A percentile compares a stretch with the other conserved stretches of the same genome.
Conservation (phyloP, 306 rosid genomes). For the Oemleria cerasiformis region DNA sequence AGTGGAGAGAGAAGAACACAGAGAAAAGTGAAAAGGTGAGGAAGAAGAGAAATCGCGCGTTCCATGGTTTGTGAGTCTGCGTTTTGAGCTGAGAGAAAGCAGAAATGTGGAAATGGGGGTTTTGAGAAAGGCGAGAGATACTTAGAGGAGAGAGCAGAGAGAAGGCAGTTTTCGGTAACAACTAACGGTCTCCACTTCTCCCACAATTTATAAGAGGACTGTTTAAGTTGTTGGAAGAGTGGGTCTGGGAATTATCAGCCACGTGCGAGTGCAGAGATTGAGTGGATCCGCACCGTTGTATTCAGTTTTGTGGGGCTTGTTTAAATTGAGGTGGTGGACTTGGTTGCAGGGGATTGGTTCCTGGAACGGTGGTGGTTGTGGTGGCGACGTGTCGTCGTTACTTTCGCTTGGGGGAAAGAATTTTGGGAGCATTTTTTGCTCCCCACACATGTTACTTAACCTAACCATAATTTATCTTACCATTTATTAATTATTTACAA, state of each 20-base stretch:
- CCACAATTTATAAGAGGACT: neutral
- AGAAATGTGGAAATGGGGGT: neutral
- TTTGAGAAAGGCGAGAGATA: neutral
- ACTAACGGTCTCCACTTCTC: slow-evolving; percentile 20
- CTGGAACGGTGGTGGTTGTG: neutral
- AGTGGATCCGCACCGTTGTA: neutral
- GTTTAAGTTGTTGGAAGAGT: neutral
- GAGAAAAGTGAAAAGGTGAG: slow-evolving; percentile 7
- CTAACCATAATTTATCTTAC: no score
- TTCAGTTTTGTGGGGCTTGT: neutral
- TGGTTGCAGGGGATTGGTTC: neutral
- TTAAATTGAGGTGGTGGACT: neutral
- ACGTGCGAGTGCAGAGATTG: no score
- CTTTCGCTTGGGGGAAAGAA: slow-evolving; percentile 4
- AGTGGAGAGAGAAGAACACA: slow-evolving; percentile 27
- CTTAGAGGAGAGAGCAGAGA: neutral
- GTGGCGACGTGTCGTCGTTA: slow-evolving; percentile 1
- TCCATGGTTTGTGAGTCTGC: slow-evolving; percentile 28
- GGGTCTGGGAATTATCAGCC: neutral
- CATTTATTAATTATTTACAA: no score
- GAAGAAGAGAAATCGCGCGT: slow-evolving; percentile 15
- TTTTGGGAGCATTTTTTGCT: no score
- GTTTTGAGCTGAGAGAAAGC: neutral
- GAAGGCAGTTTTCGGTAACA: neutral
- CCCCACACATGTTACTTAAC: no score